A percentile compares a stretch with the other conserved stretches of the same genome.
phyloP scores from a whole-genome alignment of 2,329 filamentous ascomycete species.

The Arthrobotrys musiformis region DNA sequence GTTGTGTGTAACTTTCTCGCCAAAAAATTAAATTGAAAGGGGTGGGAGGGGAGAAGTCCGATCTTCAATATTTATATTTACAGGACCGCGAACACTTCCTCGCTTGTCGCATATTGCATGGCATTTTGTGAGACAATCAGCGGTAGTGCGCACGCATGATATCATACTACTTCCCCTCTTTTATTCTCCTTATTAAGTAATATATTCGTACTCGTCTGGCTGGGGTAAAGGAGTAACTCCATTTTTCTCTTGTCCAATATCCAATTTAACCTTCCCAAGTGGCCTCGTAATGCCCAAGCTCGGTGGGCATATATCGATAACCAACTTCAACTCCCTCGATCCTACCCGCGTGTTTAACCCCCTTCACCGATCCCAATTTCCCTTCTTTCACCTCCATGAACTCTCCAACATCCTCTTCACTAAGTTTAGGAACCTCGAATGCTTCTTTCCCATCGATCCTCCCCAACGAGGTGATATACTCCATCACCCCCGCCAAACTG shows the following conservation, averaged over 20 bases:
- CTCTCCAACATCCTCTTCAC: neutral
- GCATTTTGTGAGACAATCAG: neutral
- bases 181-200: neutral
- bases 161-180: conserved; percentile 6
- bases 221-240: no score
- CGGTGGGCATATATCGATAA: conserved; percentile 41
- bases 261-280: conserved; percentile 9
- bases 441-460: conserved; percentile 37
- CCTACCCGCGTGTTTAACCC: conserved; percentile 26
- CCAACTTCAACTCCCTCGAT: conserved; percentile 42
- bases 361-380: conserved; percentile 21
- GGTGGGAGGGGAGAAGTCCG: neutral
- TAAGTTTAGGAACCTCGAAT: neutral
- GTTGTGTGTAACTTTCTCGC: neutral
- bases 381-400: conserved; percentile 35
- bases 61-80: conserved; percentile 20
- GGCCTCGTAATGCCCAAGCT: conserved; percentile 33
- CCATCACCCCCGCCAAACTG: conserved; percentile 69
- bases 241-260: no score
- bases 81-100: conserved; percentile 14
- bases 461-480: conserved; percentile 68
- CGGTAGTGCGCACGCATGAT: neutral
- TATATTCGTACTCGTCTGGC: no score
- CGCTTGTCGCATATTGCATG: conserved; percentile 13
- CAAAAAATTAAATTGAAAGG: neutral